Conservation (phyloP, 179 eudicot species). For the Beta lomatogona region DNA sequence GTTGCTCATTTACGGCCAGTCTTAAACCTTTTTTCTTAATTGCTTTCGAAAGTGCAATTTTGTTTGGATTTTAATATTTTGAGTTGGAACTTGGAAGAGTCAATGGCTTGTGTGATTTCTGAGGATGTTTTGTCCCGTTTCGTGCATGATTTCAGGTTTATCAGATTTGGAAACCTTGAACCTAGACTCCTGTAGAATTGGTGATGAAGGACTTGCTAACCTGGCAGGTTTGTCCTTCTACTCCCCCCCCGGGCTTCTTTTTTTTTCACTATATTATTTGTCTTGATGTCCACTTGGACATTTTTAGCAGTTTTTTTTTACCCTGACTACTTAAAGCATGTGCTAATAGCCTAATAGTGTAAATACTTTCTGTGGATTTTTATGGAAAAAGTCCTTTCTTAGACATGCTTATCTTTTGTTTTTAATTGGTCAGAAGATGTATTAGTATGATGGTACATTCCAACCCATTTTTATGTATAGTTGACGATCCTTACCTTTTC, state of each 20-base stretch:
- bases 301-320: neutral
- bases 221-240: constrained; percentile 58
- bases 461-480: too few species aligned
- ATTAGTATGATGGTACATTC: neutral
- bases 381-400: neutral
- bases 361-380: neutral
- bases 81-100: neutral
- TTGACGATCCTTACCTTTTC: neutral
- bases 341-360: neutral
- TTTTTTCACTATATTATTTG: neutral
- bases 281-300: neutral
- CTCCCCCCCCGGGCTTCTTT: neutral
- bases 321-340: neutral
- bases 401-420: neutral
- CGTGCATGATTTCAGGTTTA: constrained; percentile 50
- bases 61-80: neutral
- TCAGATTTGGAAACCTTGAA: constrained; percentile 75
- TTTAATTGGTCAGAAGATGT: neutral
- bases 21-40: neutral
- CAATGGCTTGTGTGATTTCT: neutral
- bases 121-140: constrained; percentile 3
- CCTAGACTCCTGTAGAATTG: constrained; percentile 85
- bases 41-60: neutral
- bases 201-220: constrained; percentile 72
- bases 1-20: neutral